Evolutionary conservation across 2,329 filamentous ascomycete species (phyloP).

Genomic region (Cylindrodendrum hubeiense): DNA sequence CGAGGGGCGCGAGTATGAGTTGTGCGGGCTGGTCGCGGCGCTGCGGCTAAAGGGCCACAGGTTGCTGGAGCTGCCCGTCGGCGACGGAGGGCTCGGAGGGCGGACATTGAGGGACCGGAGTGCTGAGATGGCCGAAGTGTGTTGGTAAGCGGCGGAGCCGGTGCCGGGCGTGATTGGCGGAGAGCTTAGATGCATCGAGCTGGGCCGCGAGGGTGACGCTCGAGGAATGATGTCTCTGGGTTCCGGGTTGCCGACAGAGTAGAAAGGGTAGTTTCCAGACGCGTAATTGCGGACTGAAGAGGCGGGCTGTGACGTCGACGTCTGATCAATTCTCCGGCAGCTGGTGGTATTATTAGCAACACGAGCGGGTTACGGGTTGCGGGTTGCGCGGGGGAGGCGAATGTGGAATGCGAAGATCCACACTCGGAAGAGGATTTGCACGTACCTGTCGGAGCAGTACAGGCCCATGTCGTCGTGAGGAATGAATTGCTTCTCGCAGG

Average conservation of each 20-base stretch:
- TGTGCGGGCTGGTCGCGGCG: constrained; percentile 64
- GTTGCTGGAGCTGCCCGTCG: constrained; percentile 56
- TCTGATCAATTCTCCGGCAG: constrained; percentile 67
- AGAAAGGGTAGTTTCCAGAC: constrained; percentile 57
- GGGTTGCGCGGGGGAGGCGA: constrained; percentile 15
- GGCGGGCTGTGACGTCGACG: constrained; percentile 47
- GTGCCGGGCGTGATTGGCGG: constrained; percentile 62
- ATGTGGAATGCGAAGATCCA: constrained; percentile 29
- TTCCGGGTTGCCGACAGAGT: constrained; percentile 61
- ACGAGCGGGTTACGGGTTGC: constrained; percentile 16
- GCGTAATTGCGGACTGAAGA: constrained; percentile 48
- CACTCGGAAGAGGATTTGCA: constrained; percentile 37
- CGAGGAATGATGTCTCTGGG: constrained; percentile 73
- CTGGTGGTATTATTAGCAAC: constrained; percentile 50
- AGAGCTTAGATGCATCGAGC: constrained; percentile 65
- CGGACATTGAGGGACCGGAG: constrained; percentile 67
- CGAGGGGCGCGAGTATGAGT: constrained; percentile 60
- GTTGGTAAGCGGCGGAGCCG: constrained; percentile 49
- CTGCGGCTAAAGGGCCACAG: constrained; percentile 69
- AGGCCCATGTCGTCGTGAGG: constrained; percentile 68
- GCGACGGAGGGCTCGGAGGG: constrained; percentile 68
- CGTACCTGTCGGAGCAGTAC: constrained; percentile 75
- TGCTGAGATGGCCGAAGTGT: constrained; percentile 66
- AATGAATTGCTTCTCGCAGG: constrained; percentile 75
- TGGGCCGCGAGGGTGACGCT: constrained; percentile 72